phyloP scores from a whole-genome alignment of 192 early-diverging fungal genomes.

The Rhizoclosmatium sp. region DNA sequence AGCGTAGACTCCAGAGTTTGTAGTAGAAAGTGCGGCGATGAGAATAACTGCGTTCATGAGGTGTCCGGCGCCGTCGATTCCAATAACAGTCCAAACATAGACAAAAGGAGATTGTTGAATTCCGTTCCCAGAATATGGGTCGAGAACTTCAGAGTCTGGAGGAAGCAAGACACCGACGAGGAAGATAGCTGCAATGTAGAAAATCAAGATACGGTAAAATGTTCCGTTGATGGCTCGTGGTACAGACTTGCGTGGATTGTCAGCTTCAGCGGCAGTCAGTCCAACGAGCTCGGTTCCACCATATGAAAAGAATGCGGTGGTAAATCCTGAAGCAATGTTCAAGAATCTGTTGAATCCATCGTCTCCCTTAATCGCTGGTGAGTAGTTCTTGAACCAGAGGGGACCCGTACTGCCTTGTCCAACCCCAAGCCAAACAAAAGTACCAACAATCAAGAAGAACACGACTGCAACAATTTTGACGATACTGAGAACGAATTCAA shows the following conservation, averaged over 20 bases:
- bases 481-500: constrained; percentile 47
- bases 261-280: constrained; percentile 88
- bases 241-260: constrained; percentile 74
- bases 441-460: constrained; percentile 82
- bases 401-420: constrained; percentile 52
- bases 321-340: constrained; percentile 73
- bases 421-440: constrained; percentile 68
- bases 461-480: constrained; percentile 88
- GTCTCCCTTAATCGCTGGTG: constrained; percentile 22
- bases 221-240: constrained; percentile 47
- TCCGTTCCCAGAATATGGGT: constrained; percentile 31
- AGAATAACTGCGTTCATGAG: constrained; percentile 71
- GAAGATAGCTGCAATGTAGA: constrained; percentile 74
- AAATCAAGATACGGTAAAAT: constrained; percentile 88
- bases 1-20: constrained; percentile 80
- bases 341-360: constrained; percentile 38
- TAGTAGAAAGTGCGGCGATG: constrained; percentile 49
- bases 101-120: constrained; percentile 67
- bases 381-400: constrained; percentile 30
- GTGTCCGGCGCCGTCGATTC: constrained; percentile 61
- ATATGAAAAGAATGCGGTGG: constrained; percentile 69
- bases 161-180: constrained; percentile 78
- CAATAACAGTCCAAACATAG: constrained; percentile 64
- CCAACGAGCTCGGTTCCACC: constrained; percentile 77
- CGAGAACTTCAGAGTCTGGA: constrained; percentile 39